These are phyloP conservation scores for Rubia yunnanensis DNA, from an alignment of 257 asterid genomes.

Conservation along the genomic window DNA sequence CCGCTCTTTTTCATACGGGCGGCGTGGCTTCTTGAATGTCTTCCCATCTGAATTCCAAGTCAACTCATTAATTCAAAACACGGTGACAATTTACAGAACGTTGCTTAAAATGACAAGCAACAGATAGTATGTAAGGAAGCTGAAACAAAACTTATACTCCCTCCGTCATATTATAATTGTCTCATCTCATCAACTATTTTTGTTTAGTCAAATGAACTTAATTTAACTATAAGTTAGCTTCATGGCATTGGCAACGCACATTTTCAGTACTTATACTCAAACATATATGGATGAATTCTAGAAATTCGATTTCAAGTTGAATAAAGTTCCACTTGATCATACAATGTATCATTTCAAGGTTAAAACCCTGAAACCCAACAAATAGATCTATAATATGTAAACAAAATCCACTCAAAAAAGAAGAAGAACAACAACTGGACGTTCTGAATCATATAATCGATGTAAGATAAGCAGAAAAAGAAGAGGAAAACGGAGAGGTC, in stretches of 20 bases:
- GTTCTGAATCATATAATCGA: background rate
- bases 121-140: too few relatives aligned
- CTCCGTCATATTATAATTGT: too few relatives aligned
- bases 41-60: slow-evolving; percentile 33
- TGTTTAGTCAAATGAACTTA: background rate
- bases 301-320: too few relatives aligned
- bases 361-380: background rate
- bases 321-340: background rate
- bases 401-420: background rate
- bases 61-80: background rate
- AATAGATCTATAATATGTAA: background rate
- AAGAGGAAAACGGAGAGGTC: background rate
- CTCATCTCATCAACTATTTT: background rate
- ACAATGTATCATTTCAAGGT: background rate
- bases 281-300: too few relatives aligned
- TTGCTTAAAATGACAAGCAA: background rate
- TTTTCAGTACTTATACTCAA: too few relatives aligned
- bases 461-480: background rate
- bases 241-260: too few relatives aligned
- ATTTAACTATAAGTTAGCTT: background rate
- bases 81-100: too few relatives aligned
- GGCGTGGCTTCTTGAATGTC: slow-evolving; percentile 62
- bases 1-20: slow-evolving; percentile 64
- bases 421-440: too few relatives aligned
- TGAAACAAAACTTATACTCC: too few relatives aligned